Evolutionary conservation across 2,329 filamentous ascomycete genomes (phyloP).

Genomic region (Xylariales sp.): DNA sequence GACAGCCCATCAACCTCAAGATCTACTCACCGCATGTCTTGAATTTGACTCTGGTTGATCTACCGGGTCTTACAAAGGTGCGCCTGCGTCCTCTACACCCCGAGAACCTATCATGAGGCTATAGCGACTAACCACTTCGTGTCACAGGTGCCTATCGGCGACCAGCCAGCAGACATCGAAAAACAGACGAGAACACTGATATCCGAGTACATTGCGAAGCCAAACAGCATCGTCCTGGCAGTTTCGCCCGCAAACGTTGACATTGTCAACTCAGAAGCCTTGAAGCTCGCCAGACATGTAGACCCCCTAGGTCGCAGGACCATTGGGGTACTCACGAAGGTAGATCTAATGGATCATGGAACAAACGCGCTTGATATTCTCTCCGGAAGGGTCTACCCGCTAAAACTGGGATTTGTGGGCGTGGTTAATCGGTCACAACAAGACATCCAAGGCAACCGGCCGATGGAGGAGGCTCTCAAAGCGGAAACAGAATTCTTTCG

Average conservation of each 20-base stretch:
- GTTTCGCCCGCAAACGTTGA: slow-evolving; percentile 98
- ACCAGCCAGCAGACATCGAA: slow-evolving; percentile 97
- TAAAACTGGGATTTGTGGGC: slow-evolving; percentile 97
- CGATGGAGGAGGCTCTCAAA: slow-evolving; percentile 90
- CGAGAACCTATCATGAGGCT: neutral
- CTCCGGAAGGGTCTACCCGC: slow-evolving; percentile 94
- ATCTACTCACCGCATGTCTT: slow-evolving; percentile 98
- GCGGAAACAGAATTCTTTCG: slow-evolving; percentile 95
- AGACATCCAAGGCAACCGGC: slow-evolving; percentile 95
- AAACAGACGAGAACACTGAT: slow-evolving; percentile 98
- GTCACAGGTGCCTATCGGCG: slow-evolving; percentile 87
- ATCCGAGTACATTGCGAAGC: slow-evolving; percentile 97
- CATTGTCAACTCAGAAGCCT: slow-evolving; percentile 95
- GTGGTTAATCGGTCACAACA: slow-evolving; percentile 98
- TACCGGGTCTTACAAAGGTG: slow-evolving; percentile 95
- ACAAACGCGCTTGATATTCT: slow-evolving; percentile 98
- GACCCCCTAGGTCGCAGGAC: slow-evolving; percentile 94
- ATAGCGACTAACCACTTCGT: slow-evolving; percentile 35
- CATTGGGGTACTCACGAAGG: slow-evolving; percentile 95
- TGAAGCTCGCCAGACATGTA: slow-evolving; percentile 97
- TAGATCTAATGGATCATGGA: slow-evolving; percentile 98
- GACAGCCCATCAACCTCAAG: slow-evolving; percentile 97
- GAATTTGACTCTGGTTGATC: slow-evolving; percentile 94
- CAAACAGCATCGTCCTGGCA: slow-evolving; percentile 96
- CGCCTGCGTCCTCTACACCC: slow-evolving; percentile 37